Conservation (phyloP, 2,329 filamentous ascomycete species). For the Lasiodiplodia theobromae region DNA sequence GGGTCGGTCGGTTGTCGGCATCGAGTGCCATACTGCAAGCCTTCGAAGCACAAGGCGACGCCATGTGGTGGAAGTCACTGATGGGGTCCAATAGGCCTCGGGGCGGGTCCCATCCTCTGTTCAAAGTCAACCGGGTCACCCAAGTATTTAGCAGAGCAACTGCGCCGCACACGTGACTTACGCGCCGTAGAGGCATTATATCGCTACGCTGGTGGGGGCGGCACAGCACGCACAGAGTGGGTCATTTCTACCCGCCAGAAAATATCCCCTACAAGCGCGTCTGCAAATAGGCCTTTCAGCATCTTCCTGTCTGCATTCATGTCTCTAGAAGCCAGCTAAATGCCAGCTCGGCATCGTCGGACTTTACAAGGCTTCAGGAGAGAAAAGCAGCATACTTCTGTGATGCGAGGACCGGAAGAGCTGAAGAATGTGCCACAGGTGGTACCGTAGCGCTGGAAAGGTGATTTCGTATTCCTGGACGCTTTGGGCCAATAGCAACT, state of each 20-base stretch:
- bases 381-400: neutral
- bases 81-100: neutral
- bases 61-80: neutral
- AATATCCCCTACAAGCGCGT: too few relatives aligned
- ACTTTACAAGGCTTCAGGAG: neutral
- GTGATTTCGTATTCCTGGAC: neutral
- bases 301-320: neutral
- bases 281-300: neutral
- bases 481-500: neutral
- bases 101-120: neutral
- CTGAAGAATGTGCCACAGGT: neutral
- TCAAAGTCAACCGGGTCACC: neutral
- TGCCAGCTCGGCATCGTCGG: neutral
- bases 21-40: neutral
- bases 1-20: neutral
- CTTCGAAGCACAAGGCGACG: neutral
- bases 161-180: slow-evolving; percentile 4
- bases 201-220: neutral
- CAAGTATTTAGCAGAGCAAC: neutral
- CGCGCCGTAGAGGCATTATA: neutral
- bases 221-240: neutral
- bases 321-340: neutral
- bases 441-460: neutral
- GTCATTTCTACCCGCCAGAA: neutral
- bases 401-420: neutral